Conservation (phyloP, 164 flowering plant species). For the Santalum album region DNA sequence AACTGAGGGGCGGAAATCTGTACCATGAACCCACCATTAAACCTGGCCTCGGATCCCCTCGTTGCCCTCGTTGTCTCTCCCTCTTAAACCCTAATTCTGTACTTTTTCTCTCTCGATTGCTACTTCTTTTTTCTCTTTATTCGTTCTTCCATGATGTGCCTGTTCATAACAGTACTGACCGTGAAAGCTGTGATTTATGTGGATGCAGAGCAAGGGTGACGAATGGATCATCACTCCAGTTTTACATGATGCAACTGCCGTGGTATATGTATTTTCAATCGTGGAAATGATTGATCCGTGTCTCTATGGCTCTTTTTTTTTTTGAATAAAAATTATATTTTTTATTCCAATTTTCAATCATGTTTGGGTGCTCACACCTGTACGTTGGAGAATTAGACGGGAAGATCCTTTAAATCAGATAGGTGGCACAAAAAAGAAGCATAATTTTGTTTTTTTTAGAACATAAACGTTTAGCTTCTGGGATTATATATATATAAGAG, state of each 20-base stretch:
- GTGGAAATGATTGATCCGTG: too few relatives aligned
- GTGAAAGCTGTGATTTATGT: conserved; percentile 1
- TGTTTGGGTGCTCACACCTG: too few relatives aligned
- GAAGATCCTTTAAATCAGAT: too few relatives aligned
- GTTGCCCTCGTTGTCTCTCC: conserved; percentile 94
- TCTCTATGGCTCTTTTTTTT: too few relatives aligned
- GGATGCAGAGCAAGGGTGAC: conserved; percentile 40
- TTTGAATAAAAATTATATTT: too few relatives aligned
- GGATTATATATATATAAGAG: too few relatives aligned
- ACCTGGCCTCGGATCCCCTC: conserved; percentile 82
- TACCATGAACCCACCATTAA: conserved; percentile 80
- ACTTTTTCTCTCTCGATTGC: not conserved
- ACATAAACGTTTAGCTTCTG: too few relatives aligned
- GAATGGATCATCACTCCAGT: conserved; percentile 78
- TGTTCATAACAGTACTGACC: not conserved
- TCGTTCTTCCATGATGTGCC: conserved; percentile 1
- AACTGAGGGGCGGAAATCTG: conserved; percentile 60
- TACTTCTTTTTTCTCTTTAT: not conserved
- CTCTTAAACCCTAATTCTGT: conserved; percentile 54
- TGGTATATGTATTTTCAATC: conserved; percentile 20
- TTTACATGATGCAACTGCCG: conserved; percentile 70
- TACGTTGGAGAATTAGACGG: too few relatives aligned
- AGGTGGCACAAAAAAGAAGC: too few relatives aligned
- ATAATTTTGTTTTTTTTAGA: too few relatives aligned
- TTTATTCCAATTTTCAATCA: too few relatives aligned